A percentile compares a stretch with the other conserved stretches of the same genome.
These are phyloP conservation scores for Spiromastix sp. DNA, from an alignment of 2,329 filamentous ascomycete genomes.

Conservation along the genomic window DNA sequence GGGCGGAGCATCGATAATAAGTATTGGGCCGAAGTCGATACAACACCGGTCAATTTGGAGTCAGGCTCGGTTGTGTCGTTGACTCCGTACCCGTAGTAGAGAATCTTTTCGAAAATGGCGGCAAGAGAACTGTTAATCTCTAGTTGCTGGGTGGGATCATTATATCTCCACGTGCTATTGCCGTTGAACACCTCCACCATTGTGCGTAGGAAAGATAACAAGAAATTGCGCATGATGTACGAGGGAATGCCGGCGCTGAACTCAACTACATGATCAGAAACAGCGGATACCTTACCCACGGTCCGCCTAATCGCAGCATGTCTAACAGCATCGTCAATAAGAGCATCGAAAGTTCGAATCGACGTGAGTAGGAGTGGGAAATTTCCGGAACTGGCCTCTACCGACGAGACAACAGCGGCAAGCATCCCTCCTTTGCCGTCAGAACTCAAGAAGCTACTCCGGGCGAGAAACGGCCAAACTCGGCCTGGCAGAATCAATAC, in stretches of 20 bases:
- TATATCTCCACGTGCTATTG: conserved; percentile 76
- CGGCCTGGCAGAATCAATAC: conserved; percentile 64
- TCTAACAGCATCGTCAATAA: conserved; percentile 65
- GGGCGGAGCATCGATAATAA: conserved; percentile 68
- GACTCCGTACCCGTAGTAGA: conserved; percentile 64
- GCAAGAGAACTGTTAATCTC: conserved; percentile 60
- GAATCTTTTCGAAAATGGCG: conserved; percentile 58
- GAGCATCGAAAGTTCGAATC: conserved; percentile 59
- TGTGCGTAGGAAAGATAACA: conserved; percentile 62
- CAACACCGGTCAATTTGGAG: conserved; percentile 47
- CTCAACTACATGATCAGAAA: conserved; percentile 24
- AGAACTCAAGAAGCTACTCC: conserved; percentile 68
- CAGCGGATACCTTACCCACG: conserved; percentile 22
- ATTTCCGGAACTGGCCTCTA: conserved; percentile 66
- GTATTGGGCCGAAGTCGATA: conserved; percentile 64
- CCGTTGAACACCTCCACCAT: conserved; percentile 79
- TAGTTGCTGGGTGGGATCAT: conserved; percentile 55
- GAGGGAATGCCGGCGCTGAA: conserved; percentile 66
- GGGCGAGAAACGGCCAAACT: conserved; percentile 80
- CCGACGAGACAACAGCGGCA: conserved; percentile 65
- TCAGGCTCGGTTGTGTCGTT: conserved; percentile 46
- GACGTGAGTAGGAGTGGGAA: conserved; percentile 70
- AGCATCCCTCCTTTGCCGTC: conserved; percentile 69
- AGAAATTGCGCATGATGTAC: conserved; percentile 60
- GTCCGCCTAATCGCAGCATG: conserved; percentile 37